A percentile compares a stretch with the other conserved stretches of the same genome.
phyloP scores from a whole-genome alignment of 1,284 basidiomycete genomes.

The Spongiforma sp. region DNA sequence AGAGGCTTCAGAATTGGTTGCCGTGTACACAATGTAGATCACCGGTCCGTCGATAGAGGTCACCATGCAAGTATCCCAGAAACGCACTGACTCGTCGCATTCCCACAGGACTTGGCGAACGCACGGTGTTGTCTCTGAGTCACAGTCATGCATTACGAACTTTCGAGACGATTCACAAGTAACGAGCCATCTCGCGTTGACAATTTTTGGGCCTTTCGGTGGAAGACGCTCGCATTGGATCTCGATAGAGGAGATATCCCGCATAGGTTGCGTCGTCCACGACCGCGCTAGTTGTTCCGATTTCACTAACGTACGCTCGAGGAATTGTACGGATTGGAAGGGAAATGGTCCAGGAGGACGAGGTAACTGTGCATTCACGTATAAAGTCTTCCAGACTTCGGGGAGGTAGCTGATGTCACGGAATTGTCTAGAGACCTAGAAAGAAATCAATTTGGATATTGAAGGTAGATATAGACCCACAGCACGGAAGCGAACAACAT shows the following conservation, averaged over 20 bases:
- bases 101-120: not conserved
- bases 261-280: not conserved
- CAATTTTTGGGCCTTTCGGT: not conserved
- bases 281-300: not conserved
- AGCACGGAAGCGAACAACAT: not conserved
- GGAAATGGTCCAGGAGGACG: not conserved
- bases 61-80: too few species aligned
- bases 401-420: not conserved
- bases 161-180: not conserved
- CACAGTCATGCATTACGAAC: not conserved
- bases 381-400: not conserved
- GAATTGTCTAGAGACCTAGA: not conserved
- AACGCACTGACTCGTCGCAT: too few species aligned
- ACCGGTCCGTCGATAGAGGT: too few species aligned
- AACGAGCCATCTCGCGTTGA: not conserved
- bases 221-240: not conserved
- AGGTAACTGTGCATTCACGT: not conserved
- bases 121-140: not conserved
- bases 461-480: not conserved
- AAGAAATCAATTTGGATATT: not conserved
- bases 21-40: too few species aligned
- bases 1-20: too few species aligned
- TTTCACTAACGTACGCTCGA: not conserved
- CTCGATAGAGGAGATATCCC: not conserved
- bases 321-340: not conserved